Base-by-base conservation (phyloP, 345 rosid genomes). In the Kernera saxatilis region DNA sequence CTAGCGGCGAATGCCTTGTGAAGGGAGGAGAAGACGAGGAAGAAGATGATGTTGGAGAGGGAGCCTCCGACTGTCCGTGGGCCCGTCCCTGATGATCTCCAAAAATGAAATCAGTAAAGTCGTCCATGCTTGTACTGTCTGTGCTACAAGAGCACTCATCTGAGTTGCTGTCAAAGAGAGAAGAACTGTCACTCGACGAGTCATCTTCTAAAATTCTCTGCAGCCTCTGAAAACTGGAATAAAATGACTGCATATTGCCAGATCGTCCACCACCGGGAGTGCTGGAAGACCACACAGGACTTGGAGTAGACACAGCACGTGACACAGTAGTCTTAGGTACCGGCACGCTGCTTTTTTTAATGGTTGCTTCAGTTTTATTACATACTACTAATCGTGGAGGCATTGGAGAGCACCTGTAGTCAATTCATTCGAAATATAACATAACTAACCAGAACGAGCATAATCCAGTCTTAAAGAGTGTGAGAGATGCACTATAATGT, bases 121-220 rank as follows among this genome's bases (percentile, higher is more conserved):
- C 99, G 18, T 95, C 99, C 4, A 79, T 67, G 67, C 94, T 80
- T 29, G 84, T 86, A 76, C 92, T 87, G 18, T 92, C 94, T 3
- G 98, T 88, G 79, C 97, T 88, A 82, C 88, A 88, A 17, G 96
- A 88, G 44, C 94, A 88, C 78, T 90, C 92, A 70, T 90, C 98
- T 0, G 98, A 92, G 70, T 84, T 87, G 81, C 85, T 88, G 81
- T 96, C 84, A 35, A 91, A 77, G 32, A 92, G 86, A 48, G 97
- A 94, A 55, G 85, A 90, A 77, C 75, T 86, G 76, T 95, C 99
- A 60, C 98, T 92, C 2, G 88, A 84, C 5, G 94, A 88, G 77
- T 95, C 99, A 46, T 83, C 95, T 82, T 82, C 94, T 33, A 86
- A 75, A 57, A 88, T 85, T 77, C 64, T 85, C 67, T 80, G 88